Conservation (phyloP, 2,329 filamentous ascomycete genomes). For the Nectriaceae sp. region DNA sequence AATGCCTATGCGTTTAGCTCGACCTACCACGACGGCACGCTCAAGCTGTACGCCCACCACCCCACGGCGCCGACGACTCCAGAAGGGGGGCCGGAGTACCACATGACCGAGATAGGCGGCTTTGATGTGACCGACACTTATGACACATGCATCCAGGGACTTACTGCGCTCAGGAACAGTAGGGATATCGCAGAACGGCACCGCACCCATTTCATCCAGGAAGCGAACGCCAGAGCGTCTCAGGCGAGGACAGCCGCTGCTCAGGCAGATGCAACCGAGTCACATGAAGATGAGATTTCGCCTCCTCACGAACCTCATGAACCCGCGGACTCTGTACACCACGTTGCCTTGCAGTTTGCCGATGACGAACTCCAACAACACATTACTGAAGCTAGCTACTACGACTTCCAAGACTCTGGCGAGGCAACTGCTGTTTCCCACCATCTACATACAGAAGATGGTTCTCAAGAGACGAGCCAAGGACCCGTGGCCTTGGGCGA, state of each 20-base stretch:
- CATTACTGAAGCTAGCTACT: conserved; percentile 1
- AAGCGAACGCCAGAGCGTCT: conserved; percentile 27
- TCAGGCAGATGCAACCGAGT: too few relatives aligned
- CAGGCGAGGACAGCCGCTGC: neutral
- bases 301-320: too few relatives aligned
- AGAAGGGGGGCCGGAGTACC: conserved; percentile 38
- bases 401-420: conserved; percentile 3
- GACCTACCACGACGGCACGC: conserved; percentile 37
- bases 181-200: conserved; percentile 39
- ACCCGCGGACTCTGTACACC: too few relatives aligned
- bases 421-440: conserved; percentile 2
- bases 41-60: conserved; percentile 43
- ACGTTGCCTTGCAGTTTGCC: conserved; percentile 3
- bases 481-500: neutral
- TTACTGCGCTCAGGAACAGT: conserved; percentile 39
- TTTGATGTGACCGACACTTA: conserved; percentile 29
- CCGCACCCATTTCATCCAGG: conserved; percentile 36
- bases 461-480: conserved; percentile 4
- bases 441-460: conserved; percentile 2
- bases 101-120: conserved; percentile 39
- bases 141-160: conserved; percentile 36
- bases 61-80: conserved; percentile 30
- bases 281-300: too few relatives aligned
- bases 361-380: conserved; percentile 9
- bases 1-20: conserved; percentile 41